Evolutionary conservation across 495 filamentous ascomycete species (phyloP), one percentile per base, ranked within the genome.

Genomic region (Tuber brumale): DNA sequence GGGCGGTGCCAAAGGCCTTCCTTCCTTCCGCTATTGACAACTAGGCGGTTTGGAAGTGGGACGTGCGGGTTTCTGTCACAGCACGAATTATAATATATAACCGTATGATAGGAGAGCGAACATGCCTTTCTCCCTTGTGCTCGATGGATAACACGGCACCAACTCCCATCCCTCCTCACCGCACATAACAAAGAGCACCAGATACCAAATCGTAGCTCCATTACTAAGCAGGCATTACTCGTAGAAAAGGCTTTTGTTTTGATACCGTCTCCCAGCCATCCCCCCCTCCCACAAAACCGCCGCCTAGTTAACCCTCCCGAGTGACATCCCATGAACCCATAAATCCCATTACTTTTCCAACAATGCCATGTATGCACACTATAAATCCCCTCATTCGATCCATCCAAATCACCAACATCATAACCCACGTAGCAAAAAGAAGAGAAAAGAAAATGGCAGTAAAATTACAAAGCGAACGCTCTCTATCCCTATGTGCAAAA

Each of bases 391-490:
- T n/a, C 23, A 35, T 66, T 10, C 57, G 12, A 66, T 66, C 70
- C 70, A 19, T 35, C 27, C 39, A 8, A 8, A 14, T 19, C 35
- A 42, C 39, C 16, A 71, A 71, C 35, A 45, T 31, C 39, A 10
- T 45, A 71, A 23, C 18, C 70, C 39, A 44, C 14, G 12, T 42
- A 71, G 23, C 27, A 71, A 44, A 23, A 71, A 71, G 19, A 71
- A 19, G 42, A 16, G 21, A 71, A 71, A 45, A 41, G 70, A 39
- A 23, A 39, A 71, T 41, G 70, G 31, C 23, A 45, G 35, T 16
- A 71, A 71, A 44, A 43, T 42, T 42, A 71, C 39, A 71, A 71
- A n/a, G 39, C 39, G 35, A 71, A 44, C 70, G 39, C 70, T 45
- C 42, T 71, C 43, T 45, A 71, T 44, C 43, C 39, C 21, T 42